Evolutionary conservation across 2,329 filamentous ascomycete genomes (phyloP).

Genomic region (Aureobasidium sp.): DNA sequence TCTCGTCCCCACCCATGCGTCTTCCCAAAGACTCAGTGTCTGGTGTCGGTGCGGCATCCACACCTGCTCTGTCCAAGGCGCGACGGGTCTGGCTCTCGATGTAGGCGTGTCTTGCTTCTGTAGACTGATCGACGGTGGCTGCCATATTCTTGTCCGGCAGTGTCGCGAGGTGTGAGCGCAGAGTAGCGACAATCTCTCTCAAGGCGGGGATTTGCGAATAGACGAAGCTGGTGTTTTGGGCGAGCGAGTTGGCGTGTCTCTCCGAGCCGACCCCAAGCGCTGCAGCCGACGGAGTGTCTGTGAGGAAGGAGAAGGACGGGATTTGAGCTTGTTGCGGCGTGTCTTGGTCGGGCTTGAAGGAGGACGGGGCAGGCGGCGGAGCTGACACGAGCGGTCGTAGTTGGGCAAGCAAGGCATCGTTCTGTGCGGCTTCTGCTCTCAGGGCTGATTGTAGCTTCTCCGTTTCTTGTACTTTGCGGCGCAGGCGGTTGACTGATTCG

Average conservation of each 20-base stretch:
- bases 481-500: conserved; percentile 61
- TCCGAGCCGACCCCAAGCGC: conserved; percentile 33
- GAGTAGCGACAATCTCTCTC: conserved; percentile 56
- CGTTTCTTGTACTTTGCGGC: conserved; percentile 69
- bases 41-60: conserved; percentile 41
- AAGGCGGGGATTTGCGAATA: conserved; percentile 76
- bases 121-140: conserved; percentile 34
- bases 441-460: conserved; percentile 63
- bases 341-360: conserved; percentile 4
- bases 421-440: conserved; percentile 59
- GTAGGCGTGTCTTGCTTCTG: conserved; percentile 67
- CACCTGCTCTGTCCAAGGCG: conserved; percentile 64
- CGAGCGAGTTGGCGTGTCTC: conserved; percentile 35
- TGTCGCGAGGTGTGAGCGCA: conserved; percentile 55
- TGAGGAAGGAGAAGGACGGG: conserved; percentile 47
- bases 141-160: conserved; percentile 23
- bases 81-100: conserved; percentile 70
- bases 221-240: conserved; percentile 67
- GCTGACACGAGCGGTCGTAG: conserved; percentile 50
- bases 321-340: conserved; percentile 20
- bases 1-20: conserved; percentile 26
- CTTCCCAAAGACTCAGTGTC: conserved; percentile 20
- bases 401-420: conserved; percentile 59
- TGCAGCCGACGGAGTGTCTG: conserved; percentile 39
- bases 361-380: conserved; percentile 9